Conservation (phyloP, 371 early-diverging fungal species). For the Batkoa obscura region DNA sequence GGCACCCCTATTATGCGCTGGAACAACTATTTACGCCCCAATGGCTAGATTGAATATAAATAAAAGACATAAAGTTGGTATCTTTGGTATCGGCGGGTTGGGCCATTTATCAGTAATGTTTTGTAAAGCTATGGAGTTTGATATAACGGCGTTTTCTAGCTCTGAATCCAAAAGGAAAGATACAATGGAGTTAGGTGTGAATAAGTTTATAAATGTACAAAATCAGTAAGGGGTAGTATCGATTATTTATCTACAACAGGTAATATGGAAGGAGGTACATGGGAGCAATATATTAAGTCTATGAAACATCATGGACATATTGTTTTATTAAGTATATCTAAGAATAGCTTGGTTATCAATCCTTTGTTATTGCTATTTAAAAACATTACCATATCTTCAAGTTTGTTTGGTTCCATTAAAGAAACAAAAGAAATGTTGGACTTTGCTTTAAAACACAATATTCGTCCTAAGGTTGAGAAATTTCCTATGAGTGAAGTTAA, state of each 20-base stretch:
- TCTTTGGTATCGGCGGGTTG: no score
- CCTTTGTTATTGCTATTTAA: conserved; percentile 19
- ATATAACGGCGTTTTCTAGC: no score
- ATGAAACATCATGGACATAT: conserved; percentile 33
- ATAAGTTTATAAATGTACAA: no score
- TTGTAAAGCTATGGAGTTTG: no score
- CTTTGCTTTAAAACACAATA: conserved; percentile 42
- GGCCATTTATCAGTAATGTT: no score
- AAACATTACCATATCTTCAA: conserved; percentile 35
- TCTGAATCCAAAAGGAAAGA: no score
- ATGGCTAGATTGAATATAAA: neutral
- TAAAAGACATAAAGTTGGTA: neutral
- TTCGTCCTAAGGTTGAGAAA: conserved; percentile 42
- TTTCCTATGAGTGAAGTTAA: conserved; percentile 40
- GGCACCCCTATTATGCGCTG: conserved; percentile 35
- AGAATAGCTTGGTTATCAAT: conserved; percentile 22
- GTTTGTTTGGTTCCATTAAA: conserved; percentile 38
- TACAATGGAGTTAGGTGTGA: no score
- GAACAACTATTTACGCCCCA: conserved; percentile 43
- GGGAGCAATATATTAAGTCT: conserved; percentile 21
- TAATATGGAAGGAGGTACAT: no score
- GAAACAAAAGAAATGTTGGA: conserved; percentile 40
- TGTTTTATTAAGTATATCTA: conserved; percentile 43
- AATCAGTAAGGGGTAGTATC: no score
- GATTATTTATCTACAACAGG: no score